These are phyloP conservation scores for Rutstroemia sp. DNA, from an alignment of 2,329 filamentous ascomycete species.

Conservation along the genomic window DNA sequence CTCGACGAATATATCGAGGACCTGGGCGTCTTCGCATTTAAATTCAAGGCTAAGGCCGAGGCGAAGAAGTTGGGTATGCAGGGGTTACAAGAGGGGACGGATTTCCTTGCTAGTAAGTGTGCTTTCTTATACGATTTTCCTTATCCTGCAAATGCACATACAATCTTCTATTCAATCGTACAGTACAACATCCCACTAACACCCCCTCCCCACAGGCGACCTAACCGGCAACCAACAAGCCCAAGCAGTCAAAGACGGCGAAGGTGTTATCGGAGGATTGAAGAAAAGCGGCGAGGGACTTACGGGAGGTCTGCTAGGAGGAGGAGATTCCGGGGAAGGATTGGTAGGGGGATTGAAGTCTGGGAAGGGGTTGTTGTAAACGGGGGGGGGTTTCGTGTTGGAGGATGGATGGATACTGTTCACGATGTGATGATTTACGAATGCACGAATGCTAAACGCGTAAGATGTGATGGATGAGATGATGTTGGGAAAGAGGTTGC, in stretches of 20 bases:
- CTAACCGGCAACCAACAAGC: slow-evolving; percentile 34
- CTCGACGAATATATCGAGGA: slow-evolving; percentile 34
- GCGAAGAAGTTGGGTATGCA: slow-evolving; percentile 33
- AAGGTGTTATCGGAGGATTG: slow-evolving; percentile 20
- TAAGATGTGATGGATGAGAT: too few species aligned
- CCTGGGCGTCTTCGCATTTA: slow-evolving; percentile 32
- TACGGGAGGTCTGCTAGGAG: not conserved
- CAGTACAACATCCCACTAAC: not conserved
- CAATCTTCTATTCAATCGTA: too few species aligned
- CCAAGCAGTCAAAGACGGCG: slow-evolving; percentile 22
- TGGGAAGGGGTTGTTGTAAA: slow-evolving; percentile 3
- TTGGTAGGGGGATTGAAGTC: slow-evolving; percentile 4
- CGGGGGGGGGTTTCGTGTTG: not conserved
- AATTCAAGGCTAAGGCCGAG: slow-evolving; percentile 36
- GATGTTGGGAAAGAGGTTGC: too few species aligned
- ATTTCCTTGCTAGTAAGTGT: slow-evolving; percentile 32
- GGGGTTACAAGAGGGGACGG: slow-evolving; percentile 33
- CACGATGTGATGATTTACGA: too few species aligned
- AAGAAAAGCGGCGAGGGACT: slow-evolving; percentile 10
- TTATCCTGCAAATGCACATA: too few species aligned
- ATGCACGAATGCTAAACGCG: too few species aligned
- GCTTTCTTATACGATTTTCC: too few species aligned
- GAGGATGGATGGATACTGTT: too few species aligned
- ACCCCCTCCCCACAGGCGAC: slow-evolving; percentile 22
- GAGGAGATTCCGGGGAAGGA: not conserved